These are phyloP conservation scores for Macrolepiota albuminosa DNA, from an alignment of 768 basidiomycete species.

Conservation along the genomic window DNA sequence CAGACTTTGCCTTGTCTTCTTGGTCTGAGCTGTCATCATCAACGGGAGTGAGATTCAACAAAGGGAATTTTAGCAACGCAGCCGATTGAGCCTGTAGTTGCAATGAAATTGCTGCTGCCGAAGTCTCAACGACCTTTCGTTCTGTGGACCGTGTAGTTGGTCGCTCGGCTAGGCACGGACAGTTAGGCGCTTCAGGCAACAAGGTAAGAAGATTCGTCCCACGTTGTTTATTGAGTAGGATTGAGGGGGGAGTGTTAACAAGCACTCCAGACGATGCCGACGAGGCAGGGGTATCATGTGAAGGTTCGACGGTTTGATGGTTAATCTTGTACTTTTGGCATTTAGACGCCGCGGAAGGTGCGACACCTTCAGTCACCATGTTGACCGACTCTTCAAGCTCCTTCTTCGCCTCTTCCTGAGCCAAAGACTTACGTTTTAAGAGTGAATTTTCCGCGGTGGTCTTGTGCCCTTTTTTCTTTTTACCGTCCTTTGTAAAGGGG, in stretches of 20 bases:
- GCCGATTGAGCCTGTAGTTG: constrained; percentile 15
- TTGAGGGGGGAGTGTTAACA: neutral
- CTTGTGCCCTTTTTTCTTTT: constrained; percentile 31
- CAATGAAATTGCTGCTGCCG: constrained; percentile 7
- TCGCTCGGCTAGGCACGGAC: neutral
- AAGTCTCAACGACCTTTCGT: constrained; percentile 14
- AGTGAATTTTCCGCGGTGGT: neutral
- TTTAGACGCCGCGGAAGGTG: constrained; percentile 4
- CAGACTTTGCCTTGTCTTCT: constrained; percentile 17
- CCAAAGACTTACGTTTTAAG: neutral
- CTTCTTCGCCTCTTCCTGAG: neutral
- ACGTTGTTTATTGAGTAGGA: neutral
- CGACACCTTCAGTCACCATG: neutral
- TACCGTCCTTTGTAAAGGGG: constrained; percentile 47
- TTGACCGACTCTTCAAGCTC: constrained; percentile 1
- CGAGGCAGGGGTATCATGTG: neutral
- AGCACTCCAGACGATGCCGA: neutral
- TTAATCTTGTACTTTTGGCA: constrained; percentile 6
- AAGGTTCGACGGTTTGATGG: neutral
- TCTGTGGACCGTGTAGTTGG: neutral
- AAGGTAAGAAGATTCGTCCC: neutral
- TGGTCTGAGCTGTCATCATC: constrained; percentile 28
- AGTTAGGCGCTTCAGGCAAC: neutral
- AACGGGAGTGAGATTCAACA: constrained; percentile 53
- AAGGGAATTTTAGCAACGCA: constrained; percentile 30